phyloP scores from a whole-genome alignment of 768 basidiomycete species.

The Lactarius sp. region DNA sequence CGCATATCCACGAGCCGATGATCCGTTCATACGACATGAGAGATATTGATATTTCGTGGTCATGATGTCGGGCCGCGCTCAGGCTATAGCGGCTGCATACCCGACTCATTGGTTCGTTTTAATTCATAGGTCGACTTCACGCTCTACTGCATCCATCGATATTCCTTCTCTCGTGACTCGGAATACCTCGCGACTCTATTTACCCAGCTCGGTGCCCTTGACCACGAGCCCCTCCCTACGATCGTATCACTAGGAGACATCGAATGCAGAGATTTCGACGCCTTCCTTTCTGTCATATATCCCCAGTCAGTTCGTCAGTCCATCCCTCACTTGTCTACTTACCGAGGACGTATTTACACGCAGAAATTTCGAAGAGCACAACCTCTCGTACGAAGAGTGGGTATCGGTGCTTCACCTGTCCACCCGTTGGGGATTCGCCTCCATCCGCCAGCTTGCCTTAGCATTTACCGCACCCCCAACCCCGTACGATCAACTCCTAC shows the following conservation, averaged over 20 bases:
- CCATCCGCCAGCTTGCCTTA: not conserved
- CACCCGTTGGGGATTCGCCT: not conserved
- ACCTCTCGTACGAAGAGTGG: not conserved
- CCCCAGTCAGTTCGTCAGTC: not conserved
- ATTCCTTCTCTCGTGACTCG: conserved; percentile 12
- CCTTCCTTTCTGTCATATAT: not conserved
- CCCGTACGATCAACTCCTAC: not conserved
- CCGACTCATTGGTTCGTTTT: not conserved
- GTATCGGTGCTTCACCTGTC: not conserved
- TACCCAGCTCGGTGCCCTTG: not conserved
- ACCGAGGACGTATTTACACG: not conserved
- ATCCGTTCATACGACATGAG: not conserved
- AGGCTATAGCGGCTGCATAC: not conserved
- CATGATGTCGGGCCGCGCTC: not conserved
- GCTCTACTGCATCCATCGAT: conserved; percentile 4
- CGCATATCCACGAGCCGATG: not conserved
- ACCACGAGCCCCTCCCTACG: not conserved
- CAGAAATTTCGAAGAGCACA: not conserved
- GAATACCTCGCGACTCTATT: not conserved
- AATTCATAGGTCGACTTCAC: not conserved
- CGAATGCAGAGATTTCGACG: not conserved
- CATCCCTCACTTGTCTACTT: not conserved
- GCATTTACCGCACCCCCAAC: not conserved
- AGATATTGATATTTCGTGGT: conserved; percentile 7
- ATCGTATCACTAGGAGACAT: not conserved